Evolutionary conservation across 768 basidiomycete genomes (phyloP).

Genomic region (Strobilomyces dryophilus): DNA sequence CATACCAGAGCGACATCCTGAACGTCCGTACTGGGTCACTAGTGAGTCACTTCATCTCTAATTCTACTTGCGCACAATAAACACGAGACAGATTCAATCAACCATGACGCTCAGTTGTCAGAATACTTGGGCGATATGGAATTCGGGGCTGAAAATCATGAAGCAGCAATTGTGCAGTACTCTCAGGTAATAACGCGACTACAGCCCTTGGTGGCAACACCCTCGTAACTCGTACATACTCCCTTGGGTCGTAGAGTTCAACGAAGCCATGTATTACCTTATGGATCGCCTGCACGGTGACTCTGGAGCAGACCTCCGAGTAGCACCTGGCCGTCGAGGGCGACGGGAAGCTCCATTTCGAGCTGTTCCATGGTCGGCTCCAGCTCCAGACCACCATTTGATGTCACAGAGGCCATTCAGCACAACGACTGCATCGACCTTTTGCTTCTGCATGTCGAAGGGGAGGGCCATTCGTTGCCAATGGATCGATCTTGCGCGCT

Average conservation of each 20-base stretch:
- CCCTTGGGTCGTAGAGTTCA: neutral
- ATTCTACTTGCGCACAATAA: no score
- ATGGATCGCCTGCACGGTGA: slow-evolving; percentile 77
- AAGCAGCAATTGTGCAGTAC: no score
- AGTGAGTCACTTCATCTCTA: no score
- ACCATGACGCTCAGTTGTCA: no score
- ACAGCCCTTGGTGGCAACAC: no score
- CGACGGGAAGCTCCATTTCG: slow-evolving; percentile 69
- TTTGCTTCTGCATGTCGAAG: slow-evolving; percentile 28
- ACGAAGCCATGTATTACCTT: slow-evolving; percentile 49
- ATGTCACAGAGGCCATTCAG: slow-evolving; percentile 25
- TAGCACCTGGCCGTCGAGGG: slow-evolving; percentile 68
- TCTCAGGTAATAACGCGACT: no score
- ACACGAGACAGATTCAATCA: no score
- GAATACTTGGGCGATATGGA: no score
- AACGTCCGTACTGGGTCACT: no score
- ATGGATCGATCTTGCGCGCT: slow-evolving; percentile 13
- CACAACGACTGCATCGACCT: slow-evolving; percentile 26
- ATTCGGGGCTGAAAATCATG: no score
- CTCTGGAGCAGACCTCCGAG: slow-evolving; percentile 69
- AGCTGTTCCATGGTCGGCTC: slow-evolving; percentile 51
- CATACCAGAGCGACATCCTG: no score
- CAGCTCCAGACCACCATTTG: slow-evolving; percentile 35
- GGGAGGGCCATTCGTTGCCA: slow-evolving; percentile 12
- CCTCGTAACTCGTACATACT: no score